Conservation (phyloP, 306 rosid species). For the Trifolium subterraneum region DNA sequence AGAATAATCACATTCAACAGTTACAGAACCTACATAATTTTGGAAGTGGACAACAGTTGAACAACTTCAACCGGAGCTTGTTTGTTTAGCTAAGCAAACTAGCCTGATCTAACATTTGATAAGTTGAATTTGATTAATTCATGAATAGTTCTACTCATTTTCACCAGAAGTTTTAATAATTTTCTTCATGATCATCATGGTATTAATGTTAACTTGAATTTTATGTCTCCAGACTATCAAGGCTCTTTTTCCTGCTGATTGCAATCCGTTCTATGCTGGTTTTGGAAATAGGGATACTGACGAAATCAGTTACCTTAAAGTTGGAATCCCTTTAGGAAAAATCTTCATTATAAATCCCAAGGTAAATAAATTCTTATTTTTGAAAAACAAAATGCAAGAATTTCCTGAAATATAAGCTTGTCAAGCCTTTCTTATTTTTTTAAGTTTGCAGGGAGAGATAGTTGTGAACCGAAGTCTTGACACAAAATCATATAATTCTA, state of each 20-base stretch:
- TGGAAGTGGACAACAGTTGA: slow-evolving; percentile 9
- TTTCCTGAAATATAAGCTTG: slow-evolving; percentile 22
- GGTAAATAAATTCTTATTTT: slow-evolving; percentile 59
- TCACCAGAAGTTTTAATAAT: background rate
- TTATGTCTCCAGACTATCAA: slow-evolving; percentile 68
- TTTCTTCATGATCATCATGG: slow-evolving; percentile 17
- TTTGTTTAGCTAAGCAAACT: background rate
- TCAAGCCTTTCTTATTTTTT: slow-evolving; percentile 46
- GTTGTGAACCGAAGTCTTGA: slow-evolving; percentile 77
- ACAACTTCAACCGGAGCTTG: background rate
- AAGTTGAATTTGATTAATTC: background rate
- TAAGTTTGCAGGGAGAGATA: slow-evolving; percentile 80
- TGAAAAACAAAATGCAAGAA: slow-evolving; percentile 21
- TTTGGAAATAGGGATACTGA: slow-evolving; percentile 98
- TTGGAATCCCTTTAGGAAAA: slow-evolving; percentile 93
- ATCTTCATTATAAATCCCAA: slow-evolving; percentile 91
- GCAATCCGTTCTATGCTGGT: slow-evolving; percentile 98
- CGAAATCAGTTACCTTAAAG: slow-evolving; percentile 92
- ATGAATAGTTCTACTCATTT: slow-evolving; percentile 6
- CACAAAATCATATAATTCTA: slow-evolving; percentile 78
- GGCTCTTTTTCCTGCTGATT: slow-evolving; percentile 83
- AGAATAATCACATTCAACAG: too few relatives aligned
- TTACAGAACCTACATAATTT: background rate
- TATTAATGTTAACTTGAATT: slow-evolving; percentile 40
- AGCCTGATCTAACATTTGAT: background rate